Percentiles rank a stretch among this genome's conserved stretches.
Conservation (phyloP, 2,329 filamentous ascomycete species). For the Myriangium duriaei region DNA sequence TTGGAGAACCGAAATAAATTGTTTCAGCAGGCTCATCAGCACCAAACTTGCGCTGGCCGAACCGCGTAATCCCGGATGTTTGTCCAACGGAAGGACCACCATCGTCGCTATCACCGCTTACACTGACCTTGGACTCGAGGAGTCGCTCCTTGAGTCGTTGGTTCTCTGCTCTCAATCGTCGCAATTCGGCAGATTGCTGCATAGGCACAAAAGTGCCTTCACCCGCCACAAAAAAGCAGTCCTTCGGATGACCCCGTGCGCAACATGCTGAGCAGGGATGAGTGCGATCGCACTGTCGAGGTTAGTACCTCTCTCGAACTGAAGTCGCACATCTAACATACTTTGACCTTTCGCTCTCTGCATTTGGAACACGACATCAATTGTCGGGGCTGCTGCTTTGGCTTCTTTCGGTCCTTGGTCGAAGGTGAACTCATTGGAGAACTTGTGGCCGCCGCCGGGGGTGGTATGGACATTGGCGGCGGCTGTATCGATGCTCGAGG, state of each 20-base stretch:
- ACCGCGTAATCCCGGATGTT: conserved; percentile 17
- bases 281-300: conserved; percentile 33
- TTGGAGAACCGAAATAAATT: conserved; percentile 39
- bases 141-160: conserved; percentile 32
- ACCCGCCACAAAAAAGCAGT: conserved; percentile 34
- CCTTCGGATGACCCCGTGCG: conserved; percentile 34
- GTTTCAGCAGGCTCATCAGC: conserved; percentile 30
- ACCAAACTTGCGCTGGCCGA: conserved; percentile 26
- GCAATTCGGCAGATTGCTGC: conserved; percentile 35
- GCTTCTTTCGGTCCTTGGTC: conserved; percentile 24
- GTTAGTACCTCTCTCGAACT: conserved; percentile 3
- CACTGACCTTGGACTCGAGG: conserved; percentile 19
- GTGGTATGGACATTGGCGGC: not conserved
- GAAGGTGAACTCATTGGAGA: not conserved
- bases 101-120: conserved; percentile 26
- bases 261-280: conserved; percentile 39
- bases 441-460: not conserved
- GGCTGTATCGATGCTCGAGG: too few species aligned
- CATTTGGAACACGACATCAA: conserved; percentile 38
- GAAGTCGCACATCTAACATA: conserved; percentile 14
- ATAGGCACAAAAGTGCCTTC: conserved; percentile 35
- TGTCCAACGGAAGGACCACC: conserved; percentile 15
- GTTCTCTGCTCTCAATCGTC: conserved; percentile 34
- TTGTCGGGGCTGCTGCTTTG: conserved; percentile 29
- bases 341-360: conserved; percentile 37